Evolutionary conservation across 345 rosid species (phyloP), one percentile per base, ranked within the genome.

Genomic region (Melaleuca quinquenervia): DNA sequence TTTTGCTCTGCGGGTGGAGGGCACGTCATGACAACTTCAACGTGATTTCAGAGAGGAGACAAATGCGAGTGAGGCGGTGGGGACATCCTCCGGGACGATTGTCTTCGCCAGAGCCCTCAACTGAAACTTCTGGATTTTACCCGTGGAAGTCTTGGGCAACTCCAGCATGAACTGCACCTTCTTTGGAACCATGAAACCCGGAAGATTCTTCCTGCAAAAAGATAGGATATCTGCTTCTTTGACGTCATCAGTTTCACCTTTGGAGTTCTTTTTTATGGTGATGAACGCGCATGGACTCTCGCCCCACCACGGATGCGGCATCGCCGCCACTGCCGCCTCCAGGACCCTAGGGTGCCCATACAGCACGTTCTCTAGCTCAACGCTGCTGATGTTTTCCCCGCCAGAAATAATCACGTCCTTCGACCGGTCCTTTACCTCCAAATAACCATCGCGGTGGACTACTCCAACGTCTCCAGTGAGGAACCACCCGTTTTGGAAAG

Each of bases 351-450:
- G 91, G 85, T 93, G 91, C 20, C 50, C 16, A 87, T 91, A 95
- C 22, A 95, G 89, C 48, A 91, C 87, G 11, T 58, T 85, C 87
- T 95, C 97, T 49, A 93, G 70, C 56, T 95, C 94, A 1, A 93
- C 88, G 48, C 94, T 92, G 88, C 94, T 94, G 10, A 95, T 93
- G 86, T 94, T 95, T 85, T 94, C 96, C 1, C 96, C 97, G 11
- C 96, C 95, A 0, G 95, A 93, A 44, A 94, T 93, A 50, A 94
- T 94, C 20, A 94, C 89, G 70, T 94, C 94, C 83, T 93, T 86
- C 3, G 90, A 88, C 74, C 92, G 54, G 85, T 92, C 93, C 86
- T 89, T 92, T 10, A 92, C 89, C 85, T 92, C 91, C 27, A 91
- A 3, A 85, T 92, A 91, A 7, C 93, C 93, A 32, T 92, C 94